Conservation (phyloP, 2,329 filamentous ascomycete species). For the Cordyceps farinosa region DNA sequence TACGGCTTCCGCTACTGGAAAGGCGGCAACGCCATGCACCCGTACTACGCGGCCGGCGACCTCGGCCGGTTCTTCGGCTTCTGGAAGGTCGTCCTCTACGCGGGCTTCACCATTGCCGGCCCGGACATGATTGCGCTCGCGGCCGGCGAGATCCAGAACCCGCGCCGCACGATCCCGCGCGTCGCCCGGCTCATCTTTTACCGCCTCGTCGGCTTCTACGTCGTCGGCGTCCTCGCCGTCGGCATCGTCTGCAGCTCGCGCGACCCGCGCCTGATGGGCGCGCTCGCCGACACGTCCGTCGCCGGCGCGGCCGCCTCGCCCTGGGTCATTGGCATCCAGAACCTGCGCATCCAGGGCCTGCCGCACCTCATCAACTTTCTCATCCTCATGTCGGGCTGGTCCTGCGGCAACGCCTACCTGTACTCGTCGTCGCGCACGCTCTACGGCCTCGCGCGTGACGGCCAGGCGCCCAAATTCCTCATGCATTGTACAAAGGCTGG, state of each 20-base stretch:
- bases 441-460: conserved; percentile 45
- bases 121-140: conserved; percentile 62
- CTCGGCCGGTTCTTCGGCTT: conserved; percentile 61
- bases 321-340: conserved; percentile 58
- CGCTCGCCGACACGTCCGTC: conserved; percentile 39
- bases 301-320: conserved; percentile 57
- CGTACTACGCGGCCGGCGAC: conserved; percentile 40
- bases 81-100: conserved; percentile 56
- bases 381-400: conserved; percentile 52
- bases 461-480: conserved; percentile 44
- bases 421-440: conserved; percentile 45
- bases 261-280: conserved; percentile 37
- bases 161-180: conserved; percentile 60
- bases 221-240: conserved; percentile 58
- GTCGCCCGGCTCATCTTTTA: conserved; percentile 73
- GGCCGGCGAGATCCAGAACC: conserved; percentile 60
- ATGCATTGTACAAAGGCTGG: conserved; percentile 55
- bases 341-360: conserved; percentile 48
- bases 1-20: conserved; percentile 61
- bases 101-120: conserved; percentile 64
- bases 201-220: conserved; percentile 67
- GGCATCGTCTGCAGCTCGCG: conserved; percentile 53
- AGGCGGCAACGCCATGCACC: conserved; percentile 31
- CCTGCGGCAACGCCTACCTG: conserved; percentile 46
- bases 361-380: conserved; percentile 57